Evolutionary conservation across 2,329 filamentous ascomycete species (phyloP), one percentile per base, ranked within the genome.

Genomic region (Diplodia sapinea): DNA sequence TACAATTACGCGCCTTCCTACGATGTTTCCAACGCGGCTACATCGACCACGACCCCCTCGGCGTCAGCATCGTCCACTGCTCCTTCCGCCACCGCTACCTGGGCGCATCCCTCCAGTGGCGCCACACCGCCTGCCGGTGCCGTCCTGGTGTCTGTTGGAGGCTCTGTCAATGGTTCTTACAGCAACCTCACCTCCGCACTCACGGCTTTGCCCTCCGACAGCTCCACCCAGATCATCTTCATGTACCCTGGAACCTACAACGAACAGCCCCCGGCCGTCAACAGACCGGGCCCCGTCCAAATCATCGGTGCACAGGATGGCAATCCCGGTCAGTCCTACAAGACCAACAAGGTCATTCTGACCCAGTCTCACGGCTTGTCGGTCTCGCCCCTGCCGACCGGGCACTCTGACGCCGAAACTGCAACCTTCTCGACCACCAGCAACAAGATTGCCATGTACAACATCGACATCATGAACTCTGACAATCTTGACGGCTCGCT

Each of bases 271-370:
- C 82, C 82, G 70, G 80, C 88, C 40, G 75, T 80, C 1, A 66
- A 76, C 1, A 79, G 83, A 36, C 74, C 72, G 3, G 83, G 83
- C 0, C 76, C 80, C 47, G 79, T 88, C 38, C 84, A 81, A 62
- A 81, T 87, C 67, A 85, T 85, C 72, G 88, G 88, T 13, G 84
- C 84, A 71, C 88, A 88, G 4, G 82, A 85, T 69, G 82, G 82
- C 3, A 49, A 61, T 47, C 15, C 56, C 7, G 76, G 79, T 8
- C 78, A 78, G 17, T 70, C 66, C 3, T 89, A 88, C 73, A 72
- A 77, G 3, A 76, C 77, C 67, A 90, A 90, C 78, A 77, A 80
- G 50, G 88, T 87, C 29, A 88, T 81, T 68, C 79, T 84, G 69
- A 82, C 80, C 40, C 72, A 81, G 40, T 81, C 70, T 1, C 67